phyloP scores from a whole-genome alignment of 805 yeast species.

The Wickerhamiella qilinensis region DNA sequence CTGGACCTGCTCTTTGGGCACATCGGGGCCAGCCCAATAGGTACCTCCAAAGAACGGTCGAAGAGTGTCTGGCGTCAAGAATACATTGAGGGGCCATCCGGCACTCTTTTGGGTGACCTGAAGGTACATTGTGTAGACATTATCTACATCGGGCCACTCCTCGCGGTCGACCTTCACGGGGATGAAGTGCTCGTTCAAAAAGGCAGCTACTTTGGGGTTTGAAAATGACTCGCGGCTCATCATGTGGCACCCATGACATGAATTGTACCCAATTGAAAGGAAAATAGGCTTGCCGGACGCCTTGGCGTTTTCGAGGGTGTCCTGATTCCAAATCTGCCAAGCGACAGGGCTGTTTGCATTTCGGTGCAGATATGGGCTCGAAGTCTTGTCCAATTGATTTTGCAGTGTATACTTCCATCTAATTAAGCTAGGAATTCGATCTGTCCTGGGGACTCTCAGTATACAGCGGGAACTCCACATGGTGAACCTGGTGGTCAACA shows the following conservation, averaged over 20 bases:
- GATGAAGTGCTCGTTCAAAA: conserved; percentile 20
- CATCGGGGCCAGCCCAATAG: conserved; percentile 24
- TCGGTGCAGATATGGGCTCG: conserved; percentile 16
- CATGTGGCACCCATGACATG: conserved; percentile 26
- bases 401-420: conserved; percentile 1
- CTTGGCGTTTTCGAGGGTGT: conserved; percentile 19
- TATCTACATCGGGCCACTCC: conserved; percentile 26
- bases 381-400: conserved; percentile 6
- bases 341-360: conserved; percentile 22
- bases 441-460: too few species aligned
- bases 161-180: conserved; percentile 25
- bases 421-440: too few species aligned
- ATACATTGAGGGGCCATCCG: conserved; percentile 27
- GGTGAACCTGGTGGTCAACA: too few species aligned
- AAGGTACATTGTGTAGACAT: conserved; percentile 24
- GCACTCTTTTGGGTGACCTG: conserved; percentile 24
- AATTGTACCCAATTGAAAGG: conserved; percentile 23
- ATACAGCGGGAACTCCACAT: too few species aligned
- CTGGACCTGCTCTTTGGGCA: conserved; percentile 4
- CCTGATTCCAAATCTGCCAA: conserved; percentile 24
- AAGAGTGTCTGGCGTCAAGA: conserved; percentile 21
- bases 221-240: conserved; percentile 23
- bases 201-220: conserved; percentile 15
- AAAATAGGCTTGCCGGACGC: conserved; percentile 22
- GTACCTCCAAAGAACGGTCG: conserved; percentile 26